A percentile compares a stretch with the other conserved stretches of the same genome.
Evolutionary conservation across 208 protist genomes (phyloP).

Genomic region (Strigomonas oncopelti): DNA sequence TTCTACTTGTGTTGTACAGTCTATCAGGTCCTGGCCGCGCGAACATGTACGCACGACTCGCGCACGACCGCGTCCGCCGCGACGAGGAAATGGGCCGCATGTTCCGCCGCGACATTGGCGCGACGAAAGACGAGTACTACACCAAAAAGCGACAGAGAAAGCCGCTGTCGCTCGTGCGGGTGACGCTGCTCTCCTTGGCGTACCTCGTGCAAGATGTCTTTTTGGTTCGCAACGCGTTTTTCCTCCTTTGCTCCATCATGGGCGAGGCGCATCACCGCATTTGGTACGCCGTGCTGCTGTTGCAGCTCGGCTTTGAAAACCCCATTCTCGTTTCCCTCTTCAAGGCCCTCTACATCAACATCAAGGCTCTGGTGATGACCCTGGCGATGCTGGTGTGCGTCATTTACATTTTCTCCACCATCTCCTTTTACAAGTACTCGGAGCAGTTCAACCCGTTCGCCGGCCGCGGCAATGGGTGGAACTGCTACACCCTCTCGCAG

Average conservation of each 20-base stretch:
- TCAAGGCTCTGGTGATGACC: conserved; percentile 47
- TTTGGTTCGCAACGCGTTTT: conserved; percentile 35
- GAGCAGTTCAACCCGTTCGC: conserved; percentile 44
- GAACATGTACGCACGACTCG: conserved; percentile 13
- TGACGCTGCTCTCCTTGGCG: no score
- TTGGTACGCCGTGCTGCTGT: conserved; percentile 61
- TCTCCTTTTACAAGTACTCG: conserved; percentile 61
- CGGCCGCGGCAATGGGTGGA: conserved; percentile 44
- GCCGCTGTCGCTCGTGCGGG: no score
- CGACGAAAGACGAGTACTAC: no score
- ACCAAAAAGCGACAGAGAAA: no score
- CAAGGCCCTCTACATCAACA: conserved; percentile 39
- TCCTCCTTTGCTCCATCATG: conserved; percentile 44
- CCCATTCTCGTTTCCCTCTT: conserved; percentile 46
- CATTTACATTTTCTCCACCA: conserved; percentile 52
- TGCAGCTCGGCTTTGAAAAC: conserved; percentile 46
- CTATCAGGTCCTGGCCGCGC: no score
- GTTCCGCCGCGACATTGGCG: no score
- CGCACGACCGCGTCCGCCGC: no score
- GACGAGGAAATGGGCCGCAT: no score
- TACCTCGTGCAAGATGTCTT: conserved; percentile 16
- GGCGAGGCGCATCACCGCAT: conserved; percentile 52
- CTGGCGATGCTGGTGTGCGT: conserved; percentile 48
- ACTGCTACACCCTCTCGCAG: conserved; percentile 71
- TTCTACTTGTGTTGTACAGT: no score